Conservation (phyloP, 164 flowering plant species). For the Paratinospora sagittata region DNA sequence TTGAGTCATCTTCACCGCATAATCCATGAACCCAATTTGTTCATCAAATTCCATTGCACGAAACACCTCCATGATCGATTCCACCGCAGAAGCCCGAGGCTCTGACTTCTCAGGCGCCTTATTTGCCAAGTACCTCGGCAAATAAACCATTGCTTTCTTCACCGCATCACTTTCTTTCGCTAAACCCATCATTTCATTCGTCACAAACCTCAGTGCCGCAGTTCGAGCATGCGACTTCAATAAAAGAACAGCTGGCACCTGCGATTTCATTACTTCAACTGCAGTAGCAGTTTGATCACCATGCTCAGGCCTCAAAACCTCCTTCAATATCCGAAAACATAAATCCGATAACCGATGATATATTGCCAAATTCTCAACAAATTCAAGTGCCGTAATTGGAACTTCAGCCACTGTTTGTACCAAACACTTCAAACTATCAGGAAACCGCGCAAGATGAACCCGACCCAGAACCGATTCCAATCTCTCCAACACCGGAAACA, state of each 20-base stretch:
- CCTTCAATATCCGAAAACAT: conserved; percentile 47
- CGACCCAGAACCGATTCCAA: conserved; percentile 43
- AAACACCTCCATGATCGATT: conserved; percentile 71
- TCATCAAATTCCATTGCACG: conserved; percentile 47
- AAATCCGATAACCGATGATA: conserved; percentile 34
- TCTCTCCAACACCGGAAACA: conserved; percentile 45
- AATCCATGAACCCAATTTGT: conserved; percentile 59
- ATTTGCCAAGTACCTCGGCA: conserved; percentile 58
- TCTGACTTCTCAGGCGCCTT: conserved; percentile 93
- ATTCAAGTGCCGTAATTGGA: conserved; percentile 52
- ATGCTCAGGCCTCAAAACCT: conserved; percentile 57
- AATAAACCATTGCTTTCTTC: conserved; percentile 53
- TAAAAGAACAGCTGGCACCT: conserved; percentile 48
- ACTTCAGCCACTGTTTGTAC: conserved; percentile 61
- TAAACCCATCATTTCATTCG: conserved; percentile 29
- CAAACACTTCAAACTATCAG: conserved; percentile 73
- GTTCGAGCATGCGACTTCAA: conserved; percentile 53
- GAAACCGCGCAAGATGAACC: conserved; percentile 70
- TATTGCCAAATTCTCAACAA: conserved; percentile 19
- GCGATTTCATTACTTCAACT: conserved; percentile 60
- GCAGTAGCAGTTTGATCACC: conserved; percentile 53
- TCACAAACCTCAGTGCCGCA: conserved; percentile 60
- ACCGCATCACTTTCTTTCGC: conserved; percentile 38
- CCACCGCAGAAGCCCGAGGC: conserved; percentile 72
- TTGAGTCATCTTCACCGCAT: conserved; percentile 67